A percentile compares a stretch with the other conserved stretches of the same genome.
Conservation (phyloP, 306 rosid species). For the Sicyos baderoa region DNA sequence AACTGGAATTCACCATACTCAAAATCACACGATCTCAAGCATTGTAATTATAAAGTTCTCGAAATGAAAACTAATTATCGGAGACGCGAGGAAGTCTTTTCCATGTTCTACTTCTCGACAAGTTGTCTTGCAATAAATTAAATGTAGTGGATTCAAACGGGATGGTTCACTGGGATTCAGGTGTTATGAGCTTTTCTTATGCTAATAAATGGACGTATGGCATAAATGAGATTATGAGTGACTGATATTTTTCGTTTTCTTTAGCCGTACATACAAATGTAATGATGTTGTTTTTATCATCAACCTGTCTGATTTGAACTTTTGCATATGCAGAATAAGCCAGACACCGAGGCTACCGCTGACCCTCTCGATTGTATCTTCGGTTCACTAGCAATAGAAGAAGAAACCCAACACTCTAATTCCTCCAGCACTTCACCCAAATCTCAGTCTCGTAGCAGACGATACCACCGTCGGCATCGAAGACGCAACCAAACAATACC, state of each 20-base stretch:
- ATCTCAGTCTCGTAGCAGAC: conserved; percentile 36
- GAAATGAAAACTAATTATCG: not conserved
- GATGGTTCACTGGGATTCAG: not conserved
- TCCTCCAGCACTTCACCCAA: conserved; percentile 24
- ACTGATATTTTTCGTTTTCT: too few relatives aligned
- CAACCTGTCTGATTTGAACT: not conserved
- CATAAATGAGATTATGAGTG: too few relatives aligned
- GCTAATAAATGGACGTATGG: too few relatives aligned
- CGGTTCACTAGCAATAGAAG: conserved; percentile 38
- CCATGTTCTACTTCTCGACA: not conserved
- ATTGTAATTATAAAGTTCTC: conserved; percentile 6
- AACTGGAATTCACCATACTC: not conserved
- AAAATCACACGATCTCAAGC: conserved; percentile 1
- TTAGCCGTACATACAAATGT: too few relatives aligned
- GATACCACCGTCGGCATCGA: conserved; percentile 59
- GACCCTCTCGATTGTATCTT: conserved; percentile 68
- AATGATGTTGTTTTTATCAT: not conserved
- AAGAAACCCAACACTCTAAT: conserved; percentile 36
- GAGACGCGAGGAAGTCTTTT: not conserved
- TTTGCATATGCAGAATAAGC: conserved; percentile 30
- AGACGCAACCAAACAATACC: conserved; percentile 35
- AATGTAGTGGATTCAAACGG: not conserved
- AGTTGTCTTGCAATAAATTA: not conserved
- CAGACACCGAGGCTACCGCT: conserved; percentile 26
- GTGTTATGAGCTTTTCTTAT: not conserved